Evolutionary conservation across 2,329 filamentous ascomycete species (phyloP).

Genomic region (Sporothrix brunneoviolacea): DNA sequence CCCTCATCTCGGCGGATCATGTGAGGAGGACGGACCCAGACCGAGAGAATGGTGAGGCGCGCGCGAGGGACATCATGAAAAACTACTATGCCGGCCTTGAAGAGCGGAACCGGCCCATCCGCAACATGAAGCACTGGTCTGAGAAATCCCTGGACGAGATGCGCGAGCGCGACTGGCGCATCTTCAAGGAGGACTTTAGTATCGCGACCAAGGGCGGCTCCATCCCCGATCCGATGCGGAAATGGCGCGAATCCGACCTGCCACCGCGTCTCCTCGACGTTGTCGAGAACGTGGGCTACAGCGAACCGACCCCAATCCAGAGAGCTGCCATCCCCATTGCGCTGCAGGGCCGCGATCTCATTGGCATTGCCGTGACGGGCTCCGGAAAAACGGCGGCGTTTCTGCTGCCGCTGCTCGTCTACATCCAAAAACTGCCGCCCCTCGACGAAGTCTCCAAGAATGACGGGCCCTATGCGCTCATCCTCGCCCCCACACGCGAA

Average conservation of each 20-base stretch:
- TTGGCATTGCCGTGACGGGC: constrained; percentile 95
- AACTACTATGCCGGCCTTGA: constrained; percentile 75
- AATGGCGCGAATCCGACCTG: constrained; percentile 78
- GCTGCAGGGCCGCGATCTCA: constrained; percentile 86
- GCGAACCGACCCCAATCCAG: constrained; percentile 86
- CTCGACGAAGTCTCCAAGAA: constrained; percentile 82
- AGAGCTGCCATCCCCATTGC: constrained; percentile 93
- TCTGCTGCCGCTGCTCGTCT: constrained; percentile 82
- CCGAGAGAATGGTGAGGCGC: constrained; percentile 63
- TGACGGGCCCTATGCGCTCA: constrained; percentile 94
- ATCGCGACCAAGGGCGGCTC: constrained; percentile 88
- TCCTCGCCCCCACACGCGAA: constrained; percentile 93
- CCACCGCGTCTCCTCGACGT: constrained; percentile 74
- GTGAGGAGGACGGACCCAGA: constrained; percentile 62
- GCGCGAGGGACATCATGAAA: constrained; percentile 75
- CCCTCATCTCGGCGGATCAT: constrained; percentile 14
- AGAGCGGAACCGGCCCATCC: constrained; percentile 62
- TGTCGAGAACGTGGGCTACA: constrained; percentile 78
- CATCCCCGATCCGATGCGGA: constrained; percentile 94
- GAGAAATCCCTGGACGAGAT: constrained; percentile 89
- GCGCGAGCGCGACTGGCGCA: constrained; percentile 97
- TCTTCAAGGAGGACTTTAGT: constrained; percentile 99
- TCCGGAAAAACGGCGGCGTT: constrained; percentile 98
- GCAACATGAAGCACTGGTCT: constrained; percentile 84
- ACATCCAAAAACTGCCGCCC: constrained; percentile 84